Percentiles rank a stretch among this genome's conserved stretches.
These are phyloP conservation scores for Annulohypoxylon maeteangense DNA, from an alignment of 495 filamentous ascomycete species.

Conservation along the genomic window DNA sequence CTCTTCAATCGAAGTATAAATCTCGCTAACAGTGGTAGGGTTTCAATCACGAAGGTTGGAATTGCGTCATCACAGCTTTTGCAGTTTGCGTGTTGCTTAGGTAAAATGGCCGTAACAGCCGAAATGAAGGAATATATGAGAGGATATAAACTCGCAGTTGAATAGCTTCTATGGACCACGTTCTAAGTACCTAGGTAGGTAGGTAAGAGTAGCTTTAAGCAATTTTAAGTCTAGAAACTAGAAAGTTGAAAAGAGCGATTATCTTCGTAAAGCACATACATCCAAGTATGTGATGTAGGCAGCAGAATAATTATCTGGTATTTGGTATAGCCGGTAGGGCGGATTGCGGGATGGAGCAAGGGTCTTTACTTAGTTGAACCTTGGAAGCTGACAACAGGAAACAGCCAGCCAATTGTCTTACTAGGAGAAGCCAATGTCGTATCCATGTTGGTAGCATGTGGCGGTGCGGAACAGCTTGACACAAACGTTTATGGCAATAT, in stretches of 20 bases:
- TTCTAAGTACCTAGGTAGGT: neutral
- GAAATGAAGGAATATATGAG: neutral
- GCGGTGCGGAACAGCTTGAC: neutral
- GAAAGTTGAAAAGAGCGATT: neutral
- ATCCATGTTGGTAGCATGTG: neutral
- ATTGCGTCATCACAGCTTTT: slow-evolving; percentile 37
- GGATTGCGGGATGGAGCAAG: neutral
- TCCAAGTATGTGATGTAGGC: slow-evolving; percentile 4
- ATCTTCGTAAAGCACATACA: neutral
- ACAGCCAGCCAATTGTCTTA: slow-evolving; percentile 7
- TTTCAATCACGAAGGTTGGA: slow-evolving; percentile 21
- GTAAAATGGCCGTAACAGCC: neutral
- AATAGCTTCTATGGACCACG: neutral
- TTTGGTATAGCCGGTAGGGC: neutral
- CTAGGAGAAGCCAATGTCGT: neutral
- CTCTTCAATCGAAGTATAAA: neutral
- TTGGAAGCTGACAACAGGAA: slow-evolving; percentile 1
- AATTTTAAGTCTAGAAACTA: neutral
- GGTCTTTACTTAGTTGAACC: neutral
- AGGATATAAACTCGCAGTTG: neutral
- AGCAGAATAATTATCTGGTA: no score
- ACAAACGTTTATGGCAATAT: neutral
- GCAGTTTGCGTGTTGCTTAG: neutral
- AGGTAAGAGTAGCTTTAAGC: slow-evolving; percentile 2
- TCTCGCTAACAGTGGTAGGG: slow-evolving; percentile 20